phyloP scores from a whole-genome alignment of 306 rosid genomes.

The Albizia julibrissin region DNA sequence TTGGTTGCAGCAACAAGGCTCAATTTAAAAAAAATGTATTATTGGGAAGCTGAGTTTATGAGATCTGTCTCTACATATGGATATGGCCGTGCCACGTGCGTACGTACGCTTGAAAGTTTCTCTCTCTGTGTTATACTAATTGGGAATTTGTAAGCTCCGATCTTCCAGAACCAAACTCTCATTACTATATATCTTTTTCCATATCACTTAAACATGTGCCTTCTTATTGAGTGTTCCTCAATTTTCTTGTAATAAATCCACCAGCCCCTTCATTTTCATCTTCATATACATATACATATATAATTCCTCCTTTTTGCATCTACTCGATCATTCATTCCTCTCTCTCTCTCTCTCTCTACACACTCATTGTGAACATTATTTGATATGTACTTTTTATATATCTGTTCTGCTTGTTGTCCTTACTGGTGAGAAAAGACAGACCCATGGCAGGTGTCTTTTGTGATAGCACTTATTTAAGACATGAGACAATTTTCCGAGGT shows the following conservation, averaged over 20 bases:
- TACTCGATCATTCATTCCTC: not conserved
- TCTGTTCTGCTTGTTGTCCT: constrained; percentile 7
- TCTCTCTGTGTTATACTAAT: not conserved
- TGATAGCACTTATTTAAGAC: not conserved
- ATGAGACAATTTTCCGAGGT: constrained; percentile 4
- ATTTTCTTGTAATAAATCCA: constrained; percentile 12
- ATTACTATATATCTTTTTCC: not conserved
- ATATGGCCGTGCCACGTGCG: not conserved
- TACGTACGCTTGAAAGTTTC: constrained; percentile 8
- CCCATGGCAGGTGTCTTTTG: not conserved
- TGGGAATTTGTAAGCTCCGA: constrained; percentile 25
- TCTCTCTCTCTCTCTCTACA: not conserved
- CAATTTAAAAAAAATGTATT: not conserved
- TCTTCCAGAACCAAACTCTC: constrained; percentile 6
- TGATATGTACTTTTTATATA: not conserved
- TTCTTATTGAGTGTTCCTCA: not conserved
- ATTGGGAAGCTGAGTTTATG: constrained; percentile 24
- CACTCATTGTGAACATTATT: not conserved
- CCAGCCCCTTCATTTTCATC: constrained; percentile 10
- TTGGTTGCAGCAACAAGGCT: constrained; percentile 8
- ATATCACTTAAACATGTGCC: not conserved
- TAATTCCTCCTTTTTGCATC: not conserved
- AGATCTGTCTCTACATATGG: not conserved
- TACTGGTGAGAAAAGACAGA: not conserved
- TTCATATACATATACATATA: constrained; percentile 17